Percentiles rank a stretch among this genome's conserved stretches.
Evolutionary conservation across 352 stramenopile species (phyloP).

Genomic region (Pythium utonaiense): DNA sequence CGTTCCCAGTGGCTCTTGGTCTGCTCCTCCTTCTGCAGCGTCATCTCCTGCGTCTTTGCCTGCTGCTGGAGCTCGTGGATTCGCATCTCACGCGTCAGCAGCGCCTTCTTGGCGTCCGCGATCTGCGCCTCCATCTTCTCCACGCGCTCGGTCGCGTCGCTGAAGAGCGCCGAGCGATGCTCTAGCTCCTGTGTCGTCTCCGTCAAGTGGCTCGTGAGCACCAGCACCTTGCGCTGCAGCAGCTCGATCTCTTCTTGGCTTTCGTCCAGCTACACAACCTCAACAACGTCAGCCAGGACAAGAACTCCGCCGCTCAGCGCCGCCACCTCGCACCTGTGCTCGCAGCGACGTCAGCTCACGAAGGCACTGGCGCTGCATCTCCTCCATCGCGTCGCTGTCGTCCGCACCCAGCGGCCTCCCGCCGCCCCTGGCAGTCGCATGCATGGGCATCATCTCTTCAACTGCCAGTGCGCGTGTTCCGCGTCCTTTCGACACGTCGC

Average conservation of each 20-base stretch:
- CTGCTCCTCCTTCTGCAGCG: conserved; percentile 33
- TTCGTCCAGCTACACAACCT: conserved; percentile 18
- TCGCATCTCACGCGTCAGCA: conserved; percentile 65
- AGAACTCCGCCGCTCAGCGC: no score
- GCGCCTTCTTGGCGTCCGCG: conserved; percentile 38
- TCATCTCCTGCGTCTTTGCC: conserved; percentile 24
- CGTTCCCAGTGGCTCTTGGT: conserved; percentile 51
- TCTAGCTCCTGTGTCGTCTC: conserved; percentile 57
- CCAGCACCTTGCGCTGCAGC: conserved; percentile 34
- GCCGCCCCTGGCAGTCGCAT: background rate
- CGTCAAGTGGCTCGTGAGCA: conserved; percentile 39
- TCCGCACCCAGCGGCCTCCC: background rate
- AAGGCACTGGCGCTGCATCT: conserved; percentile 30
- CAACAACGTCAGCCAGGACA: no score
- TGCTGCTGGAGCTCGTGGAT: conserved; percentile 47
- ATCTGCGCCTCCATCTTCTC: conserved; percentile 39
- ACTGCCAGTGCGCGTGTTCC: no score
- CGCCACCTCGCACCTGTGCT: conserved; percentile 10
- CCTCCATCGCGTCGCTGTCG: background rate
- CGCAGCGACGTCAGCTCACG: conserved; percentile 37
- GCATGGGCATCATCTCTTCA: no score
- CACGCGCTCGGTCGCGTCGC: conserved; percentile 38
- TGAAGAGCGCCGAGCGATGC: conserved; percentile 51
- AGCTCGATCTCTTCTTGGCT: conserved; percentile 33
- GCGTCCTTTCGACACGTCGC: background rate